Base-by-base conservation (phyloP, 208 protist genomes). In the Trypanosoma melophagium region DNA sequence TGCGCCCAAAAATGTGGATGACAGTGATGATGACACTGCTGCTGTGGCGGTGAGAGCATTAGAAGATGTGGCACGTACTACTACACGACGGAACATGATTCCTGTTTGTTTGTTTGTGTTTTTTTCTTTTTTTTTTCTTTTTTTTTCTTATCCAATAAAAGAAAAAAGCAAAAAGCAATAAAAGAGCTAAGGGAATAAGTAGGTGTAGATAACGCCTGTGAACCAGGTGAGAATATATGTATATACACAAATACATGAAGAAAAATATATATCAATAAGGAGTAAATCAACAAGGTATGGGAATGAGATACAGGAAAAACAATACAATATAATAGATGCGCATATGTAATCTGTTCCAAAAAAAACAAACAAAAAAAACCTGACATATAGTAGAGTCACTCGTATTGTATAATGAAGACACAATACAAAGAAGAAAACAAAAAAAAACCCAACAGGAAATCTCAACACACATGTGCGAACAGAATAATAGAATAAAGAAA, bases 71-170 rank as follows among this genome's bases (percentile, higher is more conserved):
- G 28, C 66, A 49, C 71, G 55, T 2, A 76, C 61, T 2, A 76
- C 61, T 52, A 80, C 44, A 50, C 77, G 78, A 55, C 87, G 87
- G 62, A 92, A 76, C 86, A 92, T 92, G 14, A 53, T 42, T 47
- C 61, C 22, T 56, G 51, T 57, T 9, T 59, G 0, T 31, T 60
- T 42, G 0, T 60, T 31, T 50, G 28, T 35, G 28, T 35, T 35
- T 35, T 35, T 35, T 35, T 35, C 5, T 35, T 35, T 35, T 35
- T 35, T 35, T 35, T 35, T 35, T 35, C 28, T 35, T 1, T 35
- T 35, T 35, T 35, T 17, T 55, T 55, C 22, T 24, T 24, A 35
- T 55, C 9, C 51, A 22, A 22, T 21, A 16, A 55, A 2, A 54
- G 7, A 54, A 54, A 54, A 54, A 54, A 54, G n/a, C n/a, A n/a